Base-by-base conservation (phyloP, 306 rosid genomes). In the Citrullus mucosospermus region DNA sequence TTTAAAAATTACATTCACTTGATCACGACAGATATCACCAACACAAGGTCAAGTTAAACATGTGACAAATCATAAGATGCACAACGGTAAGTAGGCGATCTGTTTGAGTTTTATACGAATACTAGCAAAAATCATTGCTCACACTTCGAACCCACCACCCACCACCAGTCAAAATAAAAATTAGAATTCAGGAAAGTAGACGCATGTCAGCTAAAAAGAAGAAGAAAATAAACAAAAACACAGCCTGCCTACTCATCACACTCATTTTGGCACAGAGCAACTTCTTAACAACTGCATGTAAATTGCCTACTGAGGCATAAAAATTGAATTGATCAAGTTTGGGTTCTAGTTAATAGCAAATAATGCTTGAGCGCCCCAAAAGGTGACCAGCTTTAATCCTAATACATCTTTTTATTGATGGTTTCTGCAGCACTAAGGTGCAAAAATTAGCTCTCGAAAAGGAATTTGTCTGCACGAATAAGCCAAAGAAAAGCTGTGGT, bases 1-100 rank as follows among this genome's bases (percentile, higher is more conserved):
- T 15, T 25, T 43, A 50, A 28, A 43, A 15, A 71, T 28, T 3
- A 28, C 36, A 48, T 22, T 71, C 59, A 48, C 56, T 71, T 12
- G 63, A 50, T 12, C 38, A 71, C 75, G 68, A 78, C 53, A 78
- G 63, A 60, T 66, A 81, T 77, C 54, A 70, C 17, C 15, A 61
- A 80, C 18, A 50, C 54, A 34, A 48, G 56, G 75, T 56, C 13
- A 25, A 28, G 15, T 43, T 66, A 39, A 34, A 80, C 12, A 38
- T 30, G 8, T 7, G 9, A 17, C 50, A 50, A 65, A 50, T 78
- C 41, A 59, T 25, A 66, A 39, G 58, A 68, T 20, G 44, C 46
- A 79, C 5, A 14, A 78, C 28, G 25, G 25, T 36, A 67, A 55
- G 81, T 36, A 54, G 69, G 36, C 43, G 11, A 11, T 60, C 16